Conservation (phyloP, 2,329 filamentous ascomycete genomes). For the Ceratocystis colombiana region DNA sequence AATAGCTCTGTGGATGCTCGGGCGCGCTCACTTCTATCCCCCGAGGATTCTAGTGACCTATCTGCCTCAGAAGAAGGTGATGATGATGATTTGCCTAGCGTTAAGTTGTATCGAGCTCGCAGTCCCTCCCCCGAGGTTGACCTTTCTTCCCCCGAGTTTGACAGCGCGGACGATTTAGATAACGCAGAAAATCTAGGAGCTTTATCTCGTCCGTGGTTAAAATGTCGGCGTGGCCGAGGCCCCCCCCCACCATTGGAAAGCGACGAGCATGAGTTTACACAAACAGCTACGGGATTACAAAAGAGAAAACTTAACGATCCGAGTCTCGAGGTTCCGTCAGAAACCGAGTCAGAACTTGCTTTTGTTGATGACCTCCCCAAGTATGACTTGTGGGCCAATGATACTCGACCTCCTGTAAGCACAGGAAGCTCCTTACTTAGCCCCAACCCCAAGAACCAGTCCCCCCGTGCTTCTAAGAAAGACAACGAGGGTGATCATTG, state of each 20-base stretch:
- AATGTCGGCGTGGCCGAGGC: conserved; percentile 45
- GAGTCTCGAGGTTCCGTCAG: conserved; percentile 26
- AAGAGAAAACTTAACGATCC: conserved; percentile 50
- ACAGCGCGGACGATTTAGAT: conserved; percentile 47
- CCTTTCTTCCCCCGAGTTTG: conserved; percentile 75
- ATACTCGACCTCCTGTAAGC: conserved; percentile 31
- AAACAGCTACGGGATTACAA: conserved; percentile 78
- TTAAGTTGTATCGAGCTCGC: conserved; percentile 52
- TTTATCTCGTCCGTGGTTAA: conserved; percentile 37
- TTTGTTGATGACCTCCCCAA: conserved; percentile 36
- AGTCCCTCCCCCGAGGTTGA: conserved; percentile 92
- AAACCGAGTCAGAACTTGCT: conserved; percentile 31
- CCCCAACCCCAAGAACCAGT: conserved; percentile 26
- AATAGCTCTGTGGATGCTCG: background rate
- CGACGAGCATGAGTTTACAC: conserved; percentile 93
- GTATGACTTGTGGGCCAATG: conserved; percentile 26
- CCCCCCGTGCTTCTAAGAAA: conserved; percentile 30
- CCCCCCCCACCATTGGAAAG: conserved; percentile 82
- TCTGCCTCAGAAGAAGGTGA: conserved; percentile 40
- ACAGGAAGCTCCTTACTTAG: conserved; percentile 30
- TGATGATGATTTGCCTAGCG: conserved; percentile 25
- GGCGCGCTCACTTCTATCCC: conserved; percentile 58
- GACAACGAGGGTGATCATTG: conserved; percentile 37
- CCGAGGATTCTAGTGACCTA: conserved; percentile 63
- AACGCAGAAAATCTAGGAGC: conserved; percentile 43